phyloP scores from a whole-genome alignment of 371 early-diverging fungal species.

The Apophysomyces variabilis region DNA sequence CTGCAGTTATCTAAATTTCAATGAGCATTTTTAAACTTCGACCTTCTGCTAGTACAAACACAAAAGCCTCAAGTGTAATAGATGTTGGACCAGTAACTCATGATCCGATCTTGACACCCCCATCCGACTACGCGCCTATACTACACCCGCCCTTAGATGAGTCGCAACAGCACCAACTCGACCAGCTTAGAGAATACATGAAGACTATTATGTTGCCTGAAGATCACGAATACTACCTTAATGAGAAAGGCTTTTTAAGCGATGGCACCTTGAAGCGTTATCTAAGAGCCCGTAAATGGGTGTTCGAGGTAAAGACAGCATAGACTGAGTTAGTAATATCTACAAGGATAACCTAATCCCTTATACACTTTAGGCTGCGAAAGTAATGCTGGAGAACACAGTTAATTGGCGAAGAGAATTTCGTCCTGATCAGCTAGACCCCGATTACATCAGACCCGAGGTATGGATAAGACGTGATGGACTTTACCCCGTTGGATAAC shows the following conservation, averaged over 20 bases:
- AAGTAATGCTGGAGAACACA: slow-evolving; percentile 62
- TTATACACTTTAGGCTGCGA: slow-evolving; percentile 38
- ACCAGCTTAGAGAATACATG: slow-evolving; percentile 50
- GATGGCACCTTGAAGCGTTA: slow-evolving; percentile 67
- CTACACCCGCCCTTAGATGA: slow-evolving; percentile 39
- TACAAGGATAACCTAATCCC: background rate
- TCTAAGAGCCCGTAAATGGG: slow-evolving; percentile 74
- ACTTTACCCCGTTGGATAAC: background rate
- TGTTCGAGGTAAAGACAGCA: slow-evolving; percentile 31
- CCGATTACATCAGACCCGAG: slow-evolving; percentile 57
- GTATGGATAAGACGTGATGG: slow-evolving; percentile 13
- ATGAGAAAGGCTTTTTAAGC: slow-evolving; percentile 50
- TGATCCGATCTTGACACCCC: slow-evolving; percentile 25
- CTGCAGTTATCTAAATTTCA: background rate
- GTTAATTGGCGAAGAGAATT: slow-evolving; percentile 76
- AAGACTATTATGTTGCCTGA: slow-evolving; percentile 44
- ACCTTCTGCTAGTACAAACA: slow-evolving; percentile 13
- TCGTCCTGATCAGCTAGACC: slow-evolving; percentile 68
- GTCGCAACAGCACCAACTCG: slow-evolving; percentile 45
- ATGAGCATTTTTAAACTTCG: slow-evolving; percentile 34
- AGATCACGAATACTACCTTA: slow-evolving; percentile 44
- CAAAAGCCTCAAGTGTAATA: background rate
- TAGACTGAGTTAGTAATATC: background rate
- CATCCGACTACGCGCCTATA: slow-evolving; percentile 26
- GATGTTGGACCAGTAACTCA: slow-evolving; percentile 18